A percentile compares a stretch with the other conserved stretches of the same genome.
Evolutionary conservation across 768 basidiomycete species (phyloP).

Genomic region (Leccinum imitatum): DNA sequence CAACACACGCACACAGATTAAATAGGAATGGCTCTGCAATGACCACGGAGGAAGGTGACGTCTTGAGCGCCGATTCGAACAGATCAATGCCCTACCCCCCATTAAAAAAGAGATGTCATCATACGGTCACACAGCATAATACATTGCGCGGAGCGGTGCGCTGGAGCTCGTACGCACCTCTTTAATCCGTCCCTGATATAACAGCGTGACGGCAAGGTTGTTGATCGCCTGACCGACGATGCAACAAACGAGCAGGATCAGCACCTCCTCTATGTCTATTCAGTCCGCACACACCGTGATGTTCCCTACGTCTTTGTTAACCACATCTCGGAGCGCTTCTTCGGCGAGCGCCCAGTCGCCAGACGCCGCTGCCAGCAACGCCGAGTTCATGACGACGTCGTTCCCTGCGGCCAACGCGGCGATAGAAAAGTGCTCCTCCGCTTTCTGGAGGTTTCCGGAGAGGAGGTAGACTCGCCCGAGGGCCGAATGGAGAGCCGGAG

Average conservation of each 20-base stretch:
- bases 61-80: constrained; percentile 58
- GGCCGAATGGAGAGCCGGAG: constrained; percentile 63
- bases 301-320: constrained; percentile 58
- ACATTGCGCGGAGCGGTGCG: no score
- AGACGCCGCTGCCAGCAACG: constrained; percentile 61
- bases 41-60: constrained; percentile 69
- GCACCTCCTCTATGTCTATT: neutral
- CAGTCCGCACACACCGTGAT: constrained; percentile 43
- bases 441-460: constrained; percentile 60
- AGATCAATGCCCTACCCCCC: constrained; percentile 60
- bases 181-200: constrained; percentile 69
- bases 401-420: constrained; percentile 43
- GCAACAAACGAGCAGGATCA: neutral
- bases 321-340: constrained; percentile 40
- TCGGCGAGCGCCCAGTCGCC: constrained; percentile 67
- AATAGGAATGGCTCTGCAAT: constrained; percentile 83
- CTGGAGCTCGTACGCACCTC: constrained; percentile 45
- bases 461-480: constrained; percentile 76
- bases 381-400: constrained; percentile 60
- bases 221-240: constrained; percentile 57
- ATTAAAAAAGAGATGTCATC: neutral
- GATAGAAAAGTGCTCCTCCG: constrained; percentile 52
- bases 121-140: no score
- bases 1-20: constrained; percentile 64
- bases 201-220: constrained; percentile 68